Percentiles rank a stretch among this genome's conserved stretches.
phyloP scores from a whole-genome alignment of 768 basidiomycete genomes.

The Hysterangium stoloniferum region DNA sequence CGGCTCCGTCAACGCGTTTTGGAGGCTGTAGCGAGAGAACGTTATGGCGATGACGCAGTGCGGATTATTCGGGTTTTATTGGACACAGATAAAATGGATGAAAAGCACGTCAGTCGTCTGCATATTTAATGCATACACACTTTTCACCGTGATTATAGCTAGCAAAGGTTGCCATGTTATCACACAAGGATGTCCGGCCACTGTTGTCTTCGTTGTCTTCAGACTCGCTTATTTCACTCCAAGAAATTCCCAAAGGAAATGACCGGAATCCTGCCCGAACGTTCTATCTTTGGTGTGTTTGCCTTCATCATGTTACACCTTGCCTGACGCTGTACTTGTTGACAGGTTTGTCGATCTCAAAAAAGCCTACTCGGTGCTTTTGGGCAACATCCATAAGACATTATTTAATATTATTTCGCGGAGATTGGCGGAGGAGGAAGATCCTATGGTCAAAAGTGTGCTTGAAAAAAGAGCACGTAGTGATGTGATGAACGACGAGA shows the following conservation, averaged over 20 bases:
- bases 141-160: constrained; percentile 44
- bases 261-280: constrained; percentile 85
- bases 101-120: constrained; percentile 65
- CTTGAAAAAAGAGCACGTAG: constrained; percentile 73
- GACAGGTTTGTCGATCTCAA: constrained; percentile 82
- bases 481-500: constrained; percentile 75
- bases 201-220: constrained; percentile 71
- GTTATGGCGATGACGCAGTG: constrained; percentile 76
- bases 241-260: constrained; percentile 87
- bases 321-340: constrained; percentile 14
- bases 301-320: not conserved
- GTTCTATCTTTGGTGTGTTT: constrained; percentile 80
- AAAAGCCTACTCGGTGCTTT: constrained; percentile 71
- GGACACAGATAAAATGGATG: constrained; percentile 86
- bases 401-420: constrained; percentile 78
- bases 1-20: constrained; percentile 63
- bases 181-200: constrained; percentile 78
- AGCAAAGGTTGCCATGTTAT: constrained; percentile 89
- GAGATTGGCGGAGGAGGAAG: constrained; percentile 64
- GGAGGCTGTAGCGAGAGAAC: constrained; percentile 73
- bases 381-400: constrained; percentile 81
- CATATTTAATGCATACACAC: not conserved
- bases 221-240: constrained; percentile 79
- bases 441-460: constrained; percentile 57
- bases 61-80: constrained; percentile 73